Evolutionary conservation across 805 yeast genomes (phyloP).

Genomic region (Candida stauntonica): DNA sequence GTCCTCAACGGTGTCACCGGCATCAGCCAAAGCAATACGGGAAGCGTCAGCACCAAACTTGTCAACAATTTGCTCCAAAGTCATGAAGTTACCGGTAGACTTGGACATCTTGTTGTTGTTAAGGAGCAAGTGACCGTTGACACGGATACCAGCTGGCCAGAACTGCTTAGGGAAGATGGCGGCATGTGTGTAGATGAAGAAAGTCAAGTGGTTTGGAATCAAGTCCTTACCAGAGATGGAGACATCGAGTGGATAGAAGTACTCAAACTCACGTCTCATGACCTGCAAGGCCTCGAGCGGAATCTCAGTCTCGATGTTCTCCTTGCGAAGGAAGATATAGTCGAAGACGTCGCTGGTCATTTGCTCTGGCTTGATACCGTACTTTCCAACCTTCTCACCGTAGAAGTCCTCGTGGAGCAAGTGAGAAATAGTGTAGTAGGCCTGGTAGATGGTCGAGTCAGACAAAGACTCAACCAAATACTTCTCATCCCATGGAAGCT

Average conservation of each 20-base stretch:
- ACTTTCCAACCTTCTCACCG: conserved; percentile 71
- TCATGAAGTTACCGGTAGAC: conserved; percentile 95
- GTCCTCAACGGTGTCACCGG: conserved; percentile 96
- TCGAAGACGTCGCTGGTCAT: conserved; percentile 94
- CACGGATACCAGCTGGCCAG: conserved; percentile 95
- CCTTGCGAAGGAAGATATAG: conserved; percentile 68
- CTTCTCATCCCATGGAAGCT: conserved; percentile 94
- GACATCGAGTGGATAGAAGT: conserved; percentile 91
- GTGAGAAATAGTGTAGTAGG: conserved; percentile 88
- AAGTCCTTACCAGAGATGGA: conserved; percentile 95
- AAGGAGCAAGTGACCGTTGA: conserved; percentile 91
- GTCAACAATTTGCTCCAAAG: conserved; percentile 74
- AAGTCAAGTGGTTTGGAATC: conserved; percentile 95
- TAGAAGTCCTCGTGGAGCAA: conserved; percentile 82
- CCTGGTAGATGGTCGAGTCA: conserved; percentile 94
- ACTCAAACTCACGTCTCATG: conserved; percentile 92
- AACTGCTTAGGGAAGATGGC: conserved; percentile 85
- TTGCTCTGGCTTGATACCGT: conserved; percentile 72
- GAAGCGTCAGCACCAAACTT: conserved; percentile 98
- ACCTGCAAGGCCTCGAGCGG: conserved; percentile 77
- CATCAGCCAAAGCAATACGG: conserved; percentile 96
- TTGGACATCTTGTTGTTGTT: conserved; percentile 98
- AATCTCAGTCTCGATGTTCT: conserved; percentile 46
- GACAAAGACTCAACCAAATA: conserved; percentile 92
- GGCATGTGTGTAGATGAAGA: conserved; percentile 88